Evolutionary conservation across 2,329 filamentous ascomycete genomes (phyloP).

Genomic region (Mycogone perniciosa): DNA sequence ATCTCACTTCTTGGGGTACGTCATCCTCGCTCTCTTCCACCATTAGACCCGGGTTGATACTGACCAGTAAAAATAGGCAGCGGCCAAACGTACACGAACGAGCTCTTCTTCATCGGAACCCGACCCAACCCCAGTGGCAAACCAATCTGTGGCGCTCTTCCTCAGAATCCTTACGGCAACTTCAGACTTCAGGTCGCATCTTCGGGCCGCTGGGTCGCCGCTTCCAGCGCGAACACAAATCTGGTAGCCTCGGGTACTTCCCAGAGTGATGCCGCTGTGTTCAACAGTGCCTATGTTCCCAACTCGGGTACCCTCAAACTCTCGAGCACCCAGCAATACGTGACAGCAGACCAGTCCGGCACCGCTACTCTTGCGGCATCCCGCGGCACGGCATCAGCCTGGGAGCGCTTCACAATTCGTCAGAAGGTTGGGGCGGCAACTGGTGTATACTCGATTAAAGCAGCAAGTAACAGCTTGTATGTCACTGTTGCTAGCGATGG

Average conservation of each 20-base stretch:
- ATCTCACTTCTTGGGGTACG: slow-evolving; percentile 19
- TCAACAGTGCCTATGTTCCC: slow-evolving; percentile 18
- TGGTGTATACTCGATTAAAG: slow-evolving; percentile 20
- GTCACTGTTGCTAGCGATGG: slow-evolving; percentile 16
- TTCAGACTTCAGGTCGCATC: slow-evolving; percentile 17
- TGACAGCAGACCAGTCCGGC: slow-evolving; percentile 19
- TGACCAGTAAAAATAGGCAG: slow-evolving; percentile 11
- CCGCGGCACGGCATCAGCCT: slow-evolving; percentile 14
- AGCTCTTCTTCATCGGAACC: slow-evolving; percentile 21
- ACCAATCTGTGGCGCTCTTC: slow-evolving; percentile 19
- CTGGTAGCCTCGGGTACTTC: slow-evolving; percentile 16
- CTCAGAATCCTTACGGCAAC: slow-evolving; percentile 19
- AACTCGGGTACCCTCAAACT: slow-evolving; percentile 16
- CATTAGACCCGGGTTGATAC: too few species aligned
- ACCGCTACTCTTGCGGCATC: slow-evolving; percentile 14
- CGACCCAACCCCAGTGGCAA: slow-evolving; percentile 17
- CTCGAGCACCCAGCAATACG: slow-evolving; percentile 12
- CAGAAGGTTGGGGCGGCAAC: slow-evolving; percentile 16
- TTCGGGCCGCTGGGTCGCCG: slow-evolving; percentile 14
- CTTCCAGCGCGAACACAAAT: slow-evolving; percentile 12
- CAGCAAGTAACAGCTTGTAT: slow-evolving; percentile 18
- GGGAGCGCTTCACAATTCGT: slow-evolving; percentile 19
- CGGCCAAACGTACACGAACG: slow-evolving; percentile 20
- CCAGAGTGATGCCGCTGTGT: slow-evolving; percentile 12
- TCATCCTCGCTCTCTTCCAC: background rate